These are phyloP conservation scores for Penicillium bialowiezense DNA, from an alignment of 495 filamentous ascomycete genomes.

Conservation along the genomic window DNA sequence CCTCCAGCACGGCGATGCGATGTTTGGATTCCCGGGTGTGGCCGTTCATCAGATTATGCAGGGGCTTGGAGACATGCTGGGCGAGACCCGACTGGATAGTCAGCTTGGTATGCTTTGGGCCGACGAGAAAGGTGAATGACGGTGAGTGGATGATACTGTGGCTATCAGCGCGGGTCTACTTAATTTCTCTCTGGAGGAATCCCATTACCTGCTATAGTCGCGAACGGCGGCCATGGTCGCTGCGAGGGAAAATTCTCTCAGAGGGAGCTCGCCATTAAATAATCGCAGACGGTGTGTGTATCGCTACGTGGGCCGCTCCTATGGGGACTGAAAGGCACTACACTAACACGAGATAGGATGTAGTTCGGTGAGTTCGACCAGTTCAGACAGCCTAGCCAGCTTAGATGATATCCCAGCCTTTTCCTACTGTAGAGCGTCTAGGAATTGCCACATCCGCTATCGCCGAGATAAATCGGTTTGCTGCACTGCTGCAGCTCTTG, in stretches of 20 bases:
- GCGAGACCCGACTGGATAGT: conserved; percentile 48
- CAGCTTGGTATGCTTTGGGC: conserved; percentile 40
- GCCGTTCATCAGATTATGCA: conserved; percentile 47
- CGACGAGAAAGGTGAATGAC: conserved; percentile 51
- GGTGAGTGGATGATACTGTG: conserved; percentile 42
- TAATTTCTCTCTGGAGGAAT: not conserved
- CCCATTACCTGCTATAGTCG: conserved; percentile 33
- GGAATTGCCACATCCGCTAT: not conserved
- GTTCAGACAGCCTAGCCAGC: too few species aligned
- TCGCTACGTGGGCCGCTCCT: conserved; percentile 39
- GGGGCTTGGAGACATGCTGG: conserved; percentile 44
- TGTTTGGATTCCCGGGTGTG: conserved; percentile 44
- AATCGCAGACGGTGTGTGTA: conserved; percentile 3
- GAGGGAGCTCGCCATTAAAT: conserved; percentile 8
- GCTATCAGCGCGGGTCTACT: not conserved
- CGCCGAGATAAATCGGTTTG: not conserved
- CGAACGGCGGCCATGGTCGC: conserved; percentile 28
- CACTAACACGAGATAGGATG: not conserved
- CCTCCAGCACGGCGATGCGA: conserved; percentile 40
- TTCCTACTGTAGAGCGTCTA: too few species aligned
- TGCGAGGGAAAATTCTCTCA: not conserved
- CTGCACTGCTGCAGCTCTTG: too few species aligned
- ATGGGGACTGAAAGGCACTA: conserved; percentile 6
- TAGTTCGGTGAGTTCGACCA: too few species aligned
- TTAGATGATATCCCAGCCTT: too few species aligned